Conservation (phyloP, 2,329 filamentous ascomycete species). For the Cladophialophora chaetospira region DNA sequence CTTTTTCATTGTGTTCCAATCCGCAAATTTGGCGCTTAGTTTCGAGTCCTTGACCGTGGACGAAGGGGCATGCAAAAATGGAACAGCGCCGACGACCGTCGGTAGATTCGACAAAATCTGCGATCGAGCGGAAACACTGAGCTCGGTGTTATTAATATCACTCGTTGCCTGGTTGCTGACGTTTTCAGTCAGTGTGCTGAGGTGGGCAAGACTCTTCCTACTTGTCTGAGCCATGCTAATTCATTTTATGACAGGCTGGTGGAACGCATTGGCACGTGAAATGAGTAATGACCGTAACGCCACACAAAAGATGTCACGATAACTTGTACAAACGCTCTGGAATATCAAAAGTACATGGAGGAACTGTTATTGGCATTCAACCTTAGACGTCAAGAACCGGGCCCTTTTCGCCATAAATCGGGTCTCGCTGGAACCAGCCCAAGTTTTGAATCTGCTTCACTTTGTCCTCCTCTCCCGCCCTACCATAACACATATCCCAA, state of each 20-base stretch:
- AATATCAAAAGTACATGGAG: too few species aligned
- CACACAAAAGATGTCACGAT: constrained; percentile 1
- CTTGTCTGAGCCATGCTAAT: constrained; percentile 36
- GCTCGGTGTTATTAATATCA: constrained; percentile 76
- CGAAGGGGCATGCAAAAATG: constrained; percentile 60
- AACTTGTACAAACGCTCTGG: too few species aligned
- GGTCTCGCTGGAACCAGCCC: constrained; percentile 62
- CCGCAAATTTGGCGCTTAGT: constrained; percentile 85
- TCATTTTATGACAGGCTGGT: constrained; percentile 39
- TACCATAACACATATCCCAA: constrained; percentile 75
- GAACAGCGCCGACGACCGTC: constrained; percentile 40
- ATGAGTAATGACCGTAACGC: constrained; percentile 7
- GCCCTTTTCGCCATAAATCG: constrained; percentile 59
- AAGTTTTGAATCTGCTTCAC: constrained; percentile 52
- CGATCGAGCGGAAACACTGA: constrained; percentile 68
- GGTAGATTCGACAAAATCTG: constrained; percentile 51
- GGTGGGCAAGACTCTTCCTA: constrained; percentile 47
- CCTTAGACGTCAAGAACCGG: constrained; percentile 50
- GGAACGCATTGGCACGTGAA: constrained; percentile 36
- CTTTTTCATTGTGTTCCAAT: constrained; percentile 96
- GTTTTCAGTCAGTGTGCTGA: constrained; percentile 81
- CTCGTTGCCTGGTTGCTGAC: constrained; percentile 88
- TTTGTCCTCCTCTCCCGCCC: constrained; percentile 57
- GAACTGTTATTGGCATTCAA: too few species aligned
- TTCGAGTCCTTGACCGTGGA: constrained; percentile 76